Percentiles rank a stretch among this genome's conserved stretches.
phyloP scores from a whole-genome alignment of 495 filamentous ascomycete species.

The Penicillium odoratum region DNA sequence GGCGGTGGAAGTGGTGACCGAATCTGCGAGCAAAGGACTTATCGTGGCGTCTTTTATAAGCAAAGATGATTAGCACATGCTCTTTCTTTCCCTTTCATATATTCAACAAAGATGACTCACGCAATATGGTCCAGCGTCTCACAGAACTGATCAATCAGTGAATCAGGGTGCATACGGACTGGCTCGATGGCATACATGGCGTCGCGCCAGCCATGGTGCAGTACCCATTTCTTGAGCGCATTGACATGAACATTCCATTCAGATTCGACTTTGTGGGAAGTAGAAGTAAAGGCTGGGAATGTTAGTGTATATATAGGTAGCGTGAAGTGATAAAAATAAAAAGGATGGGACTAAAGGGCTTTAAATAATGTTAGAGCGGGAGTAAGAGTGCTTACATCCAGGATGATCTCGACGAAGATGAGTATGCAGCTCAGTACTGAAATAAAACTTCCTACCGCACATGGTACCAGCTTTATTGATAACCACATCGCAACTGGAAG shows the following conservation, averaged over 20 bases:
- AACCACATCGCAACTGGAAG: no score
- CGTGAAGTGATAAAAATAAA: no score
- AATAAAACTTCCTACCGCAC: no score
- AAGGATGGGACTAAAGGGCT: no score
- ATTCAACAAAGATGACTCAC: neutral
- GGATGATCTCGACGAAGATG: no score
- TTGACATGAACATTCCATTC: neutral
- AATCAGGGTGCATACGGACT: neutral
- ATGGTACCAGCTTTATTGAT: no score
- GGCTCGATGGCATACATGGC: neutral
- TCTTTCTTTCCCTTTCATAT: neutral
- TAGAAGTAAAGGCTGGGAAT: neutral
- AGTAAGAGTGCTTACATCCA: no score
- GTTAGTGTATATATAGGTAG: neutral
- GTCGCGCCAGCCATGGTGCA: conserved; percentile 6
- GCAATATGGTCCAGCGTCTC: conserved; percentile 5
- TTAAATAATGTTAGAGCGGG: no score
- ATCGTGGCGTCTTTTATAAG: neutral
- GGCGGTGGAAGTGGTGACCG: neutral
- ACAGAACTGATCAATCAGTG: neutral
- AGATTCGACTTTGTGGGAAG: neutral
- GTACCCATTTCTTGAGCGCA: neutral
- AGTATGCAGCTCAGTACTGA: no score
- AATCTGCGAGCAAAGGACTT: neutral
- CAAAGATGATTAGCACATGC: neutral